Evolutionary conservation across 2,329 filamentous ascomycete species (phyloP), one percentile per base, ranked within the genome.

Genomic region (Whalleya microplaca): DNA sequence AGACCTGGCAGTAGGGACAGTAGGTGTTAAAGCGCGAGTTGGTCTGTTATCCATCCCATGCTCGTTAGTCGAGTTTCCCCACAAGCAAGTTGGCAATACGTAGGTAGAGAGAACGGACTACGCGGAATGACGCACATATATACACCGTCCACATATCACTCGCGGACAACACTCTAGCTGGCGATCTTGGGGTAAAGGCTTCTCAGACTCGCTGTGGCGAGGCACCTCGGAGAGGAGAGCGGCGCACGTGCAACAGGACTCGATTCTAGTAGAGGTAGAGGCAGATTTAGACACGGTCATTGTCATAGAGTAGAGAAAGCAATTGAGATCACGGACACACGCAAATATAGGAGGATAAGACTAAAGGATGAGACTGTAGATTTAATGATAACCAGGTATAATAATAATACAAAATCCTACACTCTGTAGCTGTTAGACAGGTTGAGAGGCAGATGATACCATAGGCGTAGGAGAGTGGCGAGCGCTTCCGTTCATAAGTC

Each of bases 1-100:
- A 86, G 64, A 91, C 83, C 73, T 94, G 91, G 71, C 91, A 95
- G 72, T 89, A 94, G 0, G 90, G 90, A 69, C 85, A 85, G 70
- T 85, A 85, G 32, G 78, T 76, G 51, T 82, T 81, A 73, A 91
- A 92, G 41, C 89, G 85, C 27, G 80, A 76, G 69, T 92, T 92
- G 45, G 82, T 75, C 83, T 85, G 63, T n/a, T n/a, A n/a, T n/a
- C n/a, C n/a, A n/a, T 27, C 48, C 12, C 44, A 51, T 37, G 55
- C 44, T 21, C 55, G 58, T 64, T 45, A 61, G 55, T 48, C 53
- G 16, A 40, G n/a, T n/a, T 41, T 14, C n/a, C 10, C 23, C 10
- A 46, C 7, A 19, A n/a, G 1, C 16, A 2, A 45, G 20, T 12
- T 45, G n/a, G 19, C 14, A 6, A 23, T 45, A 37, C 23, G 18